Evolutionary conservation across 768 basidiomycete genomes (phyloP), one percentile per base, ranked within the genome.

Genomic region (Sporobolomyces roseus): DNA sequence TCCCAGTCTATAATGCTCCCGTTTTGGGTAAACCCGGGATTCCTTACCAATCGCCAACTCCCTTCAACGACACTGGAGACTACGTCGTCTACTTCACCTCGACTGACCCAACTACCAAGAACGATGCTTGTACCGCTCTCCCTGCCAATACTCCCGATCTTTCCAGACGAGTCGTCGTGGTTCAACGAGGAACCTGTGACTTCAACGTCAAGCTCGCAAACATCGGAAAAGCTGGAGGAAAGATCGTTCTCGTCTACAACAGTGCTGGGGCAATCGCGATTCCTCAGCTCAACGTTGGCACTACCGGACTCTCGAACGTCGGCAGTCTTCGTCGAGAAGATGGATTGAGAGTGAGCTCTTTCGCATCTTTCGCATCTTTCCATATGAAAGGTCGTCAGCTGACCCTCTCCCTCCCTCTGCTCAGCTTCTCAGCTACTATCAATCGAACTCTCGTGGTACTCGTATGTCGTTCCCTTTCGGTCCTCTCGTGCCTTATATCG

Each of bases 181-280:
- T 87, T 46, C 83, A 84, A 32, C 80, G 85, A 41, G 87, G 87
- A 3, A 82, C 80, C 10, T 88, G 87, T 75, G 77, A 83, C 2
- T 83, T 86, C 63, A 83, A 81, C 2, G 77, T 81, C 33, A 88
- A 87, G 73, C 75, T 85, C 21, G 77, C 79, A 2, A 68, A 68
- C 23, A 41, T 58, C 48, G 66, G 54, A 7, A 55, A 61, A 23
- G 63, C 63, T 9, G 63, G 63, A 48, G 63, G 49, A 8, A 84
- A 77, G 74, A 75, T 27, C 83, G 83, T 25, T 81, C 52, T 70
- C 29, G 23, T 70, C 30, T 70, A 70, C 63, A 70, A 70, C 63
- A 65, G 49, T 33, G 63, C 51, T 6, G 63, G 53, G 3, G 58
- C 58, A 5, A 38, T 63, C 19, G 29, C 55, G 13, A 56, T 60